phyloP scores from a whole-genome alignment of 1,284 basidiomycete genomes.

The Rhodotorula glutinis region DNA sequence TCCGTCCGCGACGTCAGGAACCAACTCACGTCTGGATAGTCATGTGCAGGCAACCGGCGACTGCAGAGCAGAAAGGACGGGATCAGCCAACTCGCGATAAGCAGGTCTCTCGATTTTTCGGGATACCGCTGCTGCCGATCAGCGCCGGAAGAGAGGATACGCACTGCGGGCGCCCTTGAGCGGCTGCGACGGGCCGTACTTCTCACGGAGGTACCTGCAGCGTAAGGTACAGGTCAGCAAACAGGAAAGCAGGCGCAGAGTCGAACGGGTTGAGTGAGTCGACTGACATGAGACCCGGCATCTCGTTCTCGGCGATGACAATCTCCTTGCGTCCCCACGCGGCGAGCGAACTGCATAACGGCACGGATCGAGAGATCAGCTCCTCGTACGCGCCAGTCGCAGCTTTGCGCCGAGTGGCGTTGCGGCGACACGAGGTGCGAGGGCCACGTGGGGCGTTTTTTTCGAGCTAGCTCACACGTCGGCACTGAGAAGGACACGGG shows the following conservation, averaged over 20 bases:
- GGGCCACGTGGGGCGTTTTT: background rate
- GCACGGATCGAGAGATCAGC: background rate
- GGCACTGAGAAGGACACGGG: slow-evolving; percentile 13
- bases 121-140: too few species aligned
- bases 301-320: slow-evolving; percentile 44
- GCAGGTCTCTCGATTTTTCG: background rate
- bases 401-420: background rate
- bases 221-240: slow-evolving; percentile 2
- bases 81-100: background rate
- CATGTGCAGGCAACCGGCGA: slow-evolving; percentile 98
- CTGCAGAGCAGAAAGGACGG: background rate
- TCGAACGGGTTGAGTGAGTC: background rate
- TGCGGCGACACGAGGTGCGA: too few species aligned
- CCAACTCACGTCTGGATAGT: slow-evolving; percentile 38
- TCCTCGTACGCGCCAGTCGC: too few species aligned
- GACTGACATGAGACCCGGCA: slow-evolving; percentile 85
- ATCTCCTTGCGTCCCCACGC: slow-evolving; percentile 47
- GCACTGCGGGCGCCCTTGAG: slow-evolving; percentile 81
- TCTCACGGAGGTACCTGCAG: slow-evolving; percentile 35
- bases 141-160: background rate
- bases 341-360: slow-evolving; percentile 38
- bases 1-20: slow-evolving; percentile 60
- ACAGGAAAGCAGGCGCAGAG: too few species aligned
- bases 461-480: slow-evolving; percentile 25
- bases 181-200: slow-evolving; percentile 80